A percentile compares a stretch with the other conserved stretches of the same genome.
Conservation (phyloP, 129 eudicot species). For the Escallonia rubra region DNA sequence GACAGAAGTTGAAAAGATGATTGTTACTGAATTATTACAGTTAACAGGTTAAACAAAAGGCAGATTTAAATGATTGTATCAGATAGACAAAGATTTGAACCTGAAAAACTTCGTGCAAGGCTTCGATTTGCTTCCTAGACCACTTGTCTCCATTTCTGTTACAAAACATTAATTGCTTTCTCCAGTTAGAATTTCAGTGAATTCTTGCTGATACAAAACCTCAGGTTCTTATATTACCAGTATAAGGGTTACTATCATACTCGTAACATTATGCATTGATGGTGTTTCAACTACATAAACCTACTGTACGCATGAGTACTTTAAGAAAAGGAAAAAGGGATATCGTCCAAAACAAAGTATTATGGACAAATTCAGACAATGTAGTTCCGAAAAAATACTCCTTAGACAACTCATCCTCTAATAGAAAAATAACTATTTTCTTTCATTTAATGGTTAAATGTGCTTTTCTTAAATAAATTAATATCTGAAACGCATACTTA, state of each 20-base stretch:
- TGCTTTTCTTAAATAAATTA: too few relatives aligned
- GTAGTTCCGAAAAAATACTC: neutral
- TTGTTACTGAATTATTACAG: too few relatives aligned
- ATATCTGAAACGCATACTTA: too few relatives aligned
- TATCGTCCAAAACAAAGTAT: neutral
- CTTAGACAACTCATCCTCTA: neutral
- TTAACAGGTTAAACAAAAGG: neutral
- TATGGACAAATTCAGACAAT: neutral
- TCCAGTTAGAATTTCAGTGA: slow-evolving; percentile 36
- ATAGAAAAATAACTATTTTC: neutral
- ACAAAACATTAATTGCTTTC: slow-evolving; percentile 60
- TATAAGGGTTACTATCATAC: neutral
- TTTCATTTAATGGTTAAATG: too few relatives aligned
- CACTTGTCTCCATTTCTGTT: slow-evolving; percentile 84
- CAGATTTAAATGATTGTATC: slow-evolving; percentile 20
- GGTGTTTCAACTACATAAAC: neutral
- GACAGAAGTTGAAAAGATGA: too few relatives aligned
- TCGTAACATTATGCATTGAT: neutral
- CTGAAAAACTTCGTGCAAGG: slow-evolving; percentile 99
- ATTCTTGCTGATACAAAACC: slow-evolving; percentile 3
- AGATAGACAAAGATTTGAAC: slow-evolving; percentile 69
- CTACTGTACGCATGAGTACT: neutral
- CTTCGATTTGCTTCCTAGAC: slow-evolving; percentile 98
- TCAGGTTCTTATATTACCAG: neutral
- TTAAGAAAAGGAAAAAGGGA: too few relatives aligned